Percentiles rank a stretch among this genome's conserved stretches.
Conservation (phyloP, 768 basidiomycete genomes). For the Mycena alexandri region DNA sequence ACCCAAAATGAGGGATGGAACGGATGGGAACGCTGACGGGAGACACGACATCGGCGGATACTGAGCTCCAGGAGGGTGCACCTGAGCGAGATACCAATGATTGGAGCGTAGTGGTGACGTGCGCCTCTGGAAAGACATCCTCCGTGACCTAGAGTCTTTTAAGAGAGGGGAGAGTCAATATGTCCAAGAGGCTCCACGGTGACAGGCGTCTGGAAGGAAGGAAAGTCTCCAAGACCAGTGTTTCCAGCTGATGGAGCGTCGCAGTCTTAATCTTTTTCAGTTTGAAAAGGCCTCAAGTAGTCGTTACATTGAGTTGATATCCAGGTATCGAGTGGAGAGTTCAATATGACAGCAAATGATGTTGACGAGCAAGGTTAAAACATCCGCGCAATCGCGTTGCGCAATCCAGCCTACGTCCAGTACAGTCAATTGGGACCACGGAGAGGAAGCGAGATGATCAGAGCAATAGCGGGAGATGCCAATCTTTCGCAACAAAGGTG, state of each 20-base stretch:
- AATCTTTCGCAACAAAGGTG: not conserved
- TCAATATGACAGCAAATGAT: not conserved
- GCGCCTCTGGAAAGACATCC: not conserved
- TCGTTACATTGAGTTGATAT: not conserved
- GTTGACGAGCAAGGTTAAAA: not conserved
- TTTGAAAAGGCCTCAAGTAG: not conserved
- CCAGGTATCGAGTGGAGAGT: not conserved
- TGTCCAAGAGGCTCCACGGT: not conserved
- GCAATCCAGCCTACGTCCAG: not conserved
- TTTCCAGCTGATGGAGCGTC: not conserved
- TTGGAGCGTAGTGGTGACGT: not conserved
- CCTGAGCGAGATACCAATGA: not conserved
- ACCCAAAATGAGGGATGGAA: too few species aligned
- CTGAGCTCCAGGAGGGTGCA: not conserved
- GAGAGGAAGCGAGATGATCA: not conserved
- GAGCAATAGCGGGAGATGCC: too few species aligned
- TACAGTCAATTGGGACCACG: not conserved
- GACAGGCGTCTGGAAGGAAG: not conserved
- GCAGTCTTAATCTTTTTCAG: not conserved
- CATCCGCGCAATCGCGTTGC: not conserved
- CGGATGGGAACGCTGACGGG: too few species aligned
- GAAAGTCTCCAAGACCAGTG: not conserved
- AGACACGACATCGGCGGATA: too few species aligned
- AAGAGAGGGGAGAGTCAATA: not conserved
- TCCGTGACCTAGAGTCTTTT: not conserved